A percentile compares a stretch with the other conserved stretches of the same genome.
phyloP scores from a whole-genome alignment of 2,329 filamentous ascomycete genomes.

The Botryosphaeria dothidea region DNA sequence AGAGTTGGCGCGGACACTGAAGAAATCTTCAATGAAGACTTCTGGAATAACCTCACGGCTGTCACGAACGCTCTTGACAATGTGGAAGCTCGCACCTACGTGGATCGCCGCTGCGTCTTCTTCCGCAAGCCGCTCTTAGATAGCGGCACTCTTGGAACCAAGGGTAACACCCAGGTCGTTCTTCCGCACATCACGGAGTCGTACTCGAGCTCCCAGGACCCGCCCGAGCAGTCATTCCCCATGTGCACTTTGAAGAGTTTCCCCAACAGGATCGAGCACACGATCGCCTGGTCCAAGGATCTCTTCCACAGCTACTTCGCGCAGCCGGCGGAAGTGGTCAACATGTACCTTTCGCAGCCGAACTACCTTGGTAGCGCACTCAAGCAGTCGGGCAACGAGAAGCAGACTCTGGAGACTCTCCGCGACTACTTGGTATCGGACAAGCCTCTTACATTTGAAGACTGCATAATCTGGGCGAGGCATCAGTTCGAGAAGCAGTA shows the following conservation, averaged over 20 bases:
- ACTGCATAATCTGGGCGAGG: constrained; percentile 95
- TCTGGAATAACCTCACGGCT: constrained; percentile 84
- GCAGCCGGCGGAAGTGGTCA: constrained; percentile 89
- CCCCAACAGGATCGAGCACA: constrained; percentile 97
- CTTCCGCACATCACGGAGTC: constrained; percentile 91
- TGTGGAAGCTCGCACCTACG: constrained; percentile 93
- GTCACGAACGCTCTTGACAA: constrained; percentile 98
- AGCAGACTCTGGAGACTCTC: constrained; percentile 86
- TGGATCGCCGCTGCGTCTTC: constrained; percentile 94
- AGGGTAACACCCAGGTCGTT: constrained; percentile 97
- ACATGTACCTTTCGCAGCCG: constrained; percentile 87
- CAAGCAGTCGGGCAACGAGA: constrained; percentile 93
- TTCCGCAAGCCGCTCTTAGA: constrained; percentile 96
- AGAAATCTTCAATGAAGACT: constrained; percentile 88
- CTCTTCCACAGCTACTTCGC: constrained; percentile 94
- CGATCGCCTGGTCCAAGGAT: constrained; percentile 96
- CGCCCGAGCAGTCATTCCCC: constrained; percentile 96
- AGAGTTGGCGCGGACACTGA: constrained; percentile 91
- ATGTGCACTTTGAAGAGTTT: constrained; percentile 98
- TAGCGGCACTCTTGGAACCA: constrained; percentile 96
- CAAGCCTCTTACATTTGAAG: constrained; percentile 88
- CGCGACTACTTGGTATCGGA: constrained; percentile 89
- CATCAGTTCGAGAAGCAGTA: constrained; percentile 95
- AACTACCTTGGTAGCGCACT: constrained; percentile 85
- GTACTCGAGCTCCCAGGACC: constrained; percentile 95